phyloP scores from a whole-genome alignment of 1,284 basidiomycete genomes.

The Melanopsichium pennsylvanicum region DNA sequence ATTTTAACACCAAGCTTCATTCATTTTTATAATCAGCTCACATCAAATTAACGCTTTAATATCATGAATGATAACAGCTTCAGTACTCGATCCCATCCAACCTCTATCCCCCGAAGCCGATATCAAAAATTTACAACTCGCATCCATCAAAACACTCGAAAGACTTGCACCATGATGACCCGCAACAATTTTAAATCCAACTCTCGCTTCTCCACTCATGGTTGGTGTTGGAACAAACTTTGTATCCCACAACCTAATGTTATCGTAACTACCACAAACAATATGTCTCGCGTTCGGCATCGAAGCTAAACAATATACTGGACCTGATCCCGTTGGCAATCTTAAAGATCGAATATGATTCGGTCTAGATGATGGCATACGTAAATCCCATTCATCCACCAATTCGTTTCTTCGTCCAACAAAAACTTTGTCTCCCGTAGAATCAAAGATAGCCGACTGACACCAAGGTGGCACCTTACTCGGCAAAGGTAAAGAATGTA shows the following conservation, averaged over 20 bases:
- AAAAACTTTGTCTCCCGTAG: constrained; percentile 85
- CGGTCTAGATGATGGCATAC: constrained; percentile 38
- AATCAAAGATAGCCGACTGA: constrained; percentile 76
- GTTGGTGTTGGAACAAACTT: constrained; percentile 70
- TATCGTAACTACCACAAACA: constrained; percentile 89
- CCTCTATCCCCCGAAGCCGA: constrained; percentile 93
- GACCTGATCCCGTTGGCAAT: constrained; percentile 87
- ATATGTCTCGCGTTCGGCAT: constrained; percentile 91
- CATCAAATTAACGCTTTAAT: constrained; percentile 34
- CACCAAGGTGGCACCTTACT: constrained; percentile 96
- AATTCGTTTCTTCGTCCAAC: constrained; percentile 89
- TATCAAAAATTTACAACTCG: constrained; percentile 82
- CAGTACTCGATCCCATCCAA: constrained; percentile 71
- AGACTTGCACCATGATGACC: constrained; percentile 94
- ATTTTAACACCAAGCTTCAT: too few relatives aligned
- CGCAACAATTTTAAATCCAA: constrained; percentile 87
- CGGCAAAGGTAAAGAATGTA: constrained; percentile 83
- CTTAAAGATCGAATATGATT: constrained; percentile 79
- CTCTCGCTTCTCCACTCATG: constrained; percentile 70
- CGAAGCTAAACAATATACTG: constrained; percentile 85
- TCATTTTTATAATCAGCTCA: too few relatives aligned
- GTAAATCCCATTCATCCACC: constrained; percentile 92
- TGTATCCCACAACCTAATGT: constrained; percentile 91
- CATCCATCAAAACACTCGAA: constrained; percentile 88
- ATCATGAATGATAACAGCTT: constrained; percentile 61